Conservation (phyloP, 306 rosid species). For the Acmispon strigosus region DNA sequence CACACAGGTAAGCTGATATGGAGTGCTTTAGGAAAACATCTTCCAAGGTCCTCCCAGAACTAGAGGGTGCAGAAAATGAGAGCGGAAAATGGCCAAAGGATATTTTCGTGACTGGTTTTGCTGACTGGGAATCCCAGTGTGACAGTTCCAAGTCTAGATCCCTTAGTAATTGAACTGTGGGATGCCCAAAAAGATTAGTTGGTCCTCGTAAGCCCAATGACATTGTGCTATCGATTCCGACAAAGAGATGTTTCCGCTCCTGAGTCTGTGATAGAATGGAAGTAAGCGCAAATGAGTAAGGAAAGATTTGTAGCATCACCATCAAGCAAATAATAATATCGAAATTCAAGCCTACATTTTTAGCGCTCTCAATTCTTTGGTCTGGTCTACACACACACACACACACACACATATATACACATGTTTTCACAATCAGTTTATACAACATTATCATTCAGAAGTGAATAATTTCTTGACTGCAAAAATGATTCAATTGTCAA, state of each 20-base stretch:
- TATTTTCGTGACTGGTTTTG: conserved; percentile 61
- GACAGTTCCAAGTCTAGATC: conserved; percentile 77
- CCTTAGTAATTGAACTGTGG: conserved; percentile 60
- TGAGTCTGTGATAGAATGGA: conserved; percentile 39
- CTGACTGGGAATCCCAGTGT: conserved; percentile 67
- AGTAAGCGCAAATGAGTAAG: conserved; percentile 20
- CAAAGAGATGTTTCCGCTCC: conserved; percentile 70
- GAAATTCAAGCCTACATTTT: not conserved
- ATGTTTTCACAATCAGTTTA: not conserved
- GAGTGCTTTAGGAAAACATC: conserved; percentile 79
- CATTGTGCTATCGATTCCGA: conserved; percentile 81
- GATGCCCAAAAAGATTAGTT: conserved; percentile 91
- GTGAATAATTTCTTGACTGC: not conserved
- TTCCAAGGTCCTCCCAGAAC: conserved; percentile 69
- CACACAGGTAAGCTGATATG: conserved; percentile 79
- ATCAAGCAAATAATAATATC: conserved; percentile 12
- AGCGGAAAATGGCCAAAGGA: conserved; percentile 92
- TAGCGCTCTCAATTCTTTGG: not conserved
- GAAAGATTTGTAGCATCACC: conserved; percentile 11
- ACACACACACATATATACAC: no score
- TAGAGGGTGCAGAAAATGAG: conserved; percentile 66
- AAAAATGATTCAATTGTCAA: not conserved
- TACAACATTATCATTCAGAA: not conserved
- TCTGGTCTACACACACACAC: not conserved
- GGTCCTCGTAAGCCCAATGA: conserved; percentile 84